These are phyloP conservation scores for Cyphellophora attinorum DNA, from an alignment of 2,329 filamentous ascomycete species.

Conservation along the genomic window DNA sequence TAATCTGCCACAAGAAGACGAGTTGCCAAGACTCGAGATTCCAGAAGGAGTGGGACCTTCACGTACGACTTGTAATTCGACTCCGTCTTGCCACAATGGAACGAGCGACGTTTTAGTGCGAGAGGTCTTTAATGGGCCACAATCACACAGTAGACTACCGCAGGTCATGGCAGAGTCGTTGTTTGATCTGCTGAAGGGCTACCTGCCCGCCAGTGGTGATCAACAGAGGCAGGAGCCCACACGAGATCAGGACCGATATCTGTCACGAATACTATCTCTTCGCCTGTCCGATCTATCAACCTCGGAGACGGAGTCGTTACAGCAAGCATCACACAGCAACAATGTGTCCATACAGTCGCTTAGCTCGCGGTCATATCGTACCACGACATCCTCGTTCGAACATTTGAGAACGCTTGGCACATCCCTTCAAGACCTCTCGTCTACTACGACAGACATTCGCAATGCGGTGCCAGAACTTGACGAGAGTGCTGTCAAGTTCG, in stretches of 20 bases:
- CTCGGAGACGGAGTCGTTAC: slow-evolving; percentile 69
- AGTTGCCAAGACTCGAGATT: too few species aligned
- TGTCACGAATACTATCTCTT: slow-evolving; percentile 67
- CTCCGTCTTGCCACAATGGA: too few species aligned
- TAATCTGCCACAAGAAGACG: too few species aligned
- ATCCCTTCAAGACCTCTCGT: slow-evolving; percentile 62
- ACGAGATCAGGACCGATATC: slow-evolving; percentile 50
- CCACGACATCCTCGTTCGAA: slow-evolving; percentile 70
- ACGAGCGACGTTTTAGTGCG: too few species aligned
- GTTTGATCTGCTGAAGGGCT: slow-evolving; percentile 61
- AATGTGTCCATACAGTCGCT: slow-evolving; percentile 77
- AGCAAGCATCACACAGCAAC: slow-evolving; percentile 69
- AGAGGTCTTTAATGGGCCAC: too few species aligned
- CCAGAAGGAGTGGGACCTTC: too few species aligned
- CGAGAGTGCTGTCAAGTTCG: slow-evolving; percentile 67
- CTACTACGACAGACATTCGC: slow-evolving; percentile 57
- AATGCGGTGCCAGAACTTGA: slow-evolving; percentile 71
- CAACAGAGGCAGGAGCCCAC: slow-evolving; percentile 28
- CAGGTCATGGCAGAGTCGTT: slow-evolving; percentile 63
- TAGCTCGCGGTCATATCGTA: slow-evolving; percentile 79
- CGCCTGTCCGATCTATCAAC: slow-evolving; percentile 62
- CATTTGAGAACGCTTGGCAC: slow-evolving; percentile 63
- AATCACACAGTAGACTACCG: too few species aligned
- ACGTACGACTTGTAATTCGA: too few species aligned
- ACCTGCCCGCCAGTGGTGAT: slow-evolving; percentile 36